Base-by-base conservation (phyloP, 257 asterid species). In the Gentiana straminea region DNA sequence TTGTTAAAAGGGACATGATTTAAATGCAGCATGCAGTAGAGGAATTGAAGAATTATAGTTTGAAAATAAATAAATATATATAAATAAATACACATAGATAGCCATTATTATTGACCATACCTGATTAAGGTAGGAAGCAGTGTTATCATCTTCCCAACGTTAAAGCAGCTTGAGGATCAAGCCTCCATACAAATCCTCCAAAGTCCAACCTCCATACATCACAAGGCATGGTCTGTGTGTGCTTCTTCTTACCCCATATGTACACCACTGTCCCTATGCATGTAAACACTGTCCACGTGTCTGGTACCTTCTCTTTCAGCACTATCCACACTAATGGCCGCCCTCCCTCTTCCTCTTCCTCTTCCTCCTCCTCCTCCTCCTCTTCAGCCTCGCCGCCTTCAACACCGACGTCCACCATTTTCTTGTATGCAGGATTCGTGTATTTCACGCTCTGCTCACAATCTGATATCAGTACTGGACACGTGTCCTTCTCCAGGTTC, bases 111-210 rank as follows among this genome's bases (percentile, higher is more conserved):
- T 24, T 24, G 24, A 24, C 24, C 24, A 24, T 24, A 24, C 24
- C 24, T 24, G 24, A 24, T 24, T 24, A 24, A 24, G 24, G 24
- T 24, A 0, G 24, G 24, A 24, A 24, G 24, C 24, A 24, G 24
- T 24, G 24, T 24, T 24, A 24, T 24, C 24, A 24, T 24, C 24
- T 24, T 4, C 79, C 82, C 55, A 77, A 60, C 39, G 62, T 60
- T 12, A 77, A 77, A 7, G 79, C 79, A 62, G 83, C 77, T 50
- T 55, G 55, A 13, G 79, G 60, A 39, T 77, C 83, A 52, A 77
- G 75, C 63, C 79, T 70, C 83, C 83, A 77, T 64, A 79, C 83
- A 70, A 70, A 73, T 61, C 83, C 83, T 1, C 83, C 83, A 59
- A 62, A 73, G 4, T 77, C 80, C 83, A 77, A 70, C 79, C 60